Base-by-base conservation (phyloP, 169 alveolate species). In the Eimeria falciformis region DNA sequence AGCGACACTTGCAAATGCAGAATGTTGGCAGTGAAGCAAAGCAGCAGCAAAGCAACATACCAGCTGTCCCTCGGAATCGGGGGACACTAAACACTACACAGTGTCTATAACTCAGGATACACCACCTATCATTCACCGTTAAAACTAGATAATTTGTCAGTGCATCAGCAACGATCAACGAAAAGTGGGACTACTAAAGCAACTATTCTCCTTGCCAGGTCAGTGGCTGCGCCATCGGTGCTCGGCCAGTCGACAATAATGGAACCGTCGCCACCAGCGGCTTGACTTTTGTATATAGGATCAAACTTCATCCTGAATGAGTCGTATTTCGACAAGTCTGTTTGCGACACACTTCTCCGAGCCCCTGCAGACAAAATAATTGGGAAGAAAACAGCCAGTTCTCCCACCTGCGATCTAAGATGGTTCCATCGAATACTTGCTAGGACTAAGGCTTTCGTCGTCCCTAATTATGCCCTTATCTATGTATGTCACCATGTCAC, bases 261-360 rank as follows among this genome's bases (percentile, higher is more conserved):
- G 0, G 86, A 79, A 7, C 92, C 94, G 17, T 84, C 95, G 37
- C 92, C 95, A 5, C 98, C 98, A 3, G 98, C 99, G 29, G 96
- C 96, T 86, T 97, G 97, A 55, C 97, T 96, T 92, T 98, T 98
- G 96, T 98, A 99, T 37, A 98, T 96, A 4, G 99, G 99, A 93
- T 99, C 99, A 94, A 98, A 99, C 95, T 98, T 98, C 97, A 97
- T 98, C 92, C 99, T 96, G 97, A 99, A 99, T 93, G 98, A 98
- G 95, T 98, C 99, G 94, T 97, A 98, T 92, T 97, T 97, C 58
- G 97, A 96, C 91, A 97, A 93, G 84, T 97, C 99, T 40, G 98
- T 95, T 66, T 96, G 96, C 40, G 99, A 97, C 53, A 99, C 99
- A 27, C 99, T 97, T 87, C 99, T 98, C 91, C 99, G 97, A 12